These are phyloP conservation scores for Cynara cardunculus DNA, from an alignment of 129 eudicot species.

Conservation along the genomic window DNA sequence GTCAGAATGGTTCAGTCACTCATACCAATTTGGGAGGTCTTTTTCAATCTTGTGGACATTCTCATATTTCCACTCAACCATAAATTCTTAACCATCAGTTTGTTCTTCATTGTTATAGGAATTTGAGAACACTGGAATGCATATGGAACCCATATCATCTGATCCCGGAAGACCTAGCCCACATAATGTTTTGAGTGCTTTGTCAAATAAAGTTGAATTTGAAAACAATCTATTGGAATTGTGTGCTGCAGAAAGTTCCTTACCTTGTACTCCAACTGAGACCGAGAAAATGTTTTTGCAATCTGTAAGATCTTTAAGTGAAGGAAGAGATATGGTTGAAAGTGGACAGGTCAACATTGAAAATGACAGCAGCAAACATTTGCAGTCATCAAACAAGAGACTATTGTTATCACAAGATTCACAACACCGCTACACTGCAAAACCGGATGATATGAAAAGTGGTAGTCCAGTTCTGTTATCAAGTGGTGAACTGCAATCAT, in stretches of 20 bases:
- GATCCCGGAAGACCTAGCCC: conserved; percentile 75
- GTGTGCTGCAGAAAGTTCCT: conserved; percentile 30
- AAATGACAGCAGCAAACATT: conserved; percentile 3
- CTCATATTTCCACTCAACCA: background rate
- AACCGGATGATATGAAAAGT: conserved; percentile 6
- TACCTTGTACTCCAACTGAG: conserved; percentile 31
- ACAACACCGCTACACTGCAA: conserved; percentile 8
- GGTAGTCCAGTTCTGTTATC: conserved; percentile 12
- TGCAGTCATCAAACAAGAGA: conserved; percentile 21
- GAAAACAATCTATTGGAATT: conserved; percentile 44
- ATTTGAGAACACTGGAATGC: conserved; percentile 70
- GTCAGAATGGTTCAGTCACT: conserved; percentile 96
- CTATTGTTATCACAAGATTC: conserved; percentile 19
- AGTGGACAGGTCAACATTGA: conserved; percentile 9
- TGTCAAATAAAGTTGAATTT: conserved; percentile 50
- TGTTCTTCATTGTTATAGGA: conserved; percentile 44
- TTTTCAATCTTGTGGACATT: conserved; percentile 19
- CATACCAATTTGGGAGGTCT: conserved; percentile 98
- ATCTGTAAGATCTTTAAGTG: conserved; percentile 22
- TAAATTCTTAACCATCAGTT: conserved; percentile 13
- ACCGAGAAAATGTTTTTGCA: conserved; percentile 12
- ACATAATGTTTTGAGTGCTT: conserved; percentile 43
- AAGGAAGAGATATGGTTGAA: conserved; percentile 33
- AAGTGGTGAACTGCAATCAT: conserved; percentile 17
- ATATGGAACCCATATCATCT: conserved; percentile 41